Evolutionary conservation across 345 rosid genomes (phyloP).

Genomic region (Cardamine occulta): DNA sequence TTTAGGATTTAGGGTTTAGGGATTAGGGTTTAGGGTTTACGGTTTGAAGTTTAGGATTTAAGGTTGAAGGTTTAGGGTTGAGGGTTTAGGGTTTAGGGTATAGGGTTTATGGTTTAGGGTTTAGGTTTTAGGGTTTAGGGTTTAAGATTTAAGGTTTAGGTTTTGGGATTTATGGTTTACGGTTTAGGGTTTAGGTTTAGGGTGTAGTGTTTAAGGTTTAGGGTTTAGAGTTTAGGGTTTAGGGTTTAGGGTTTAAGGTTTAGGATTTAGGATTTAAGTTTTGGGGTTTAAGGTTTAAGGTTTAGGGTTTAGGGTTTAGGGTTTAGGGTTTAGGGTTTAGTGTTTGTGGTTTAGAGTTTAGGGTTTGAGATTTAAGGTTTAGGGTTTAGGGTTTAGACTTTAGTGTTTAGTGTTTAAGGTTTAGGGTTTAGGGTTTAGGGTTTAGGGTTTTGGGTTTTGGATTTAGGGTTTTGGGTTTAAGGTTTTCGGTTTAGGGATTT

Average conservation of each 20-base stretch:
- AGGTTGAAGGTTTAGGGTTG: neutral
- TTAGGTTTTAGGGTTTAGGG: neutral
- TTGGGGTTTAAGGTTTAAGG: neutral
- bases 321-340: neutral
- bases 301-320: neutral
- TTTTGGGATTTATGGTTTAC: neutral
- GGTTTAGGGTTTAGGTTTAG: constrained; percentile 3
- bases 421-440: neutral
- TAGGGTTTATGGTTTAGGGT: neutral
- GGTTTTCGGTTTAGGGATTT: neutral
- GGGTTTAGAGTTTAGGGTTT: no score
- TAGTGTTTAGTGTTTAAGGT: no score
- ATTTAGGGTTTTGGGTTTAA: constrained; percentile 9
- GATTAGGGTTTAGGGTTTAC: no score
- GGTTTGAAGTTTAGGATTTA: neutral
- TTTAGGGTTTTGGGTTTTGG: constrained; percentile 8
- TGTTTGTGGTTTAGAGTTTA: neutral
- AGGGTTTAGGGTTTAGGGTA: neutral
- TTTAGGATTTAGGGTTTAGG: no score
- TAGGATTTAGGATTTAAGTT: neutral
- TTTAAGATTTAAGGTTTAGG: neutral
- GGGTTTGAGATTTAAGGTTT: no score
- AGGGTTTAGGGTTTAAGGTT: neutral
- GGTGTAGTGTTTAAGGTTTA: no score
- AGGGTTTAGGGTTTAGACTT: no score